These are phyloP conservation scores for Dichotomocladium elegans DNA, from an alignment of 371 early-diverging fungal species.

Conservation along the genomic window DNA sequence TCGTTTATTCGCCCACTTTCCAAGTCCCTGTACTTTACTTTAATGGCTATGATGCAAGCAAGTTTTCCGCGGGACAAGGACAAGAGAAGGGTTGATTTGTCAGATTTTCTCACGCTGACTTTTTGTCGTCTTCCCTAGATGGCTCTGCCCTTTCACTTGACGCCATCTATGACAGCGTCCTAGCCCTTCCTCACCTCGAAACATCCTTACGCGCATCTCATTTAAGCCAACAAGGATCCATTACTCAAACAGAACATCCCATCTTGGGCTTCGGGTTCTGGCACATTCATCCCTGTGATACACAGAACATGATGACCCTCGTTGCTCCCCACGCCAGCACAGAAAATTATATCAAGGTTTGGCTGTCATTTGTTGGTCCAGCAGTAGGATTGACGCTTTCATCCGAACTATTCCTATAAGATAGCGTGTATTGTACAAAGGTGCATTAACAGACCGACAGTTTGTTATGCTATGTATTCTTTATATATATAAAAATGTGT, in stretches of 20 bases:
- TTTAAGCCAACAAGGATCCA: constrained; percentile 11
- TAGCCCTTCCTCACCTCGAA: too few species aligned
- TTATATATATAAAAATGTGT: background rate
- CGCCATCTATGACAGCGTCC: constrained; percentile 43
- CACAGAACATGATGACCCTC: constrained; percentile 53
- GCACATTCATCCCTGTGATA: constrained; percentile 76
- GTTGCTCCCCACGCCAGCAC: constrained; percentile 13
- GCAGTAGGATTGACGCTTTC: constrained; percentile 14
- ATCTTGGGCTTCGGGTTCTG: constrained; percentile 51
- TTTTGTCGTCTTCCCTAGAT: constrained; percentile 31
- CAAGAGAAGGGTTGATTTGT: too few species aligned
- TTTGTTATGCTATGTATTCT: background rate
- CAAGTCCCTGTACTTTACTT: constrained; percentile 73
- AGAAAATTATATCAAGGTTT: constrained; percentile 25
- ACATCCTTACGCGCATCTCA: too few species aligned
- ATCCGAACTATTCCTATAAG: constrained; percentile 1
- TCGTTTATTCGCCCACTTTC: constrained; percentile 65
- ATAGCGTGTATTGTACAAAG: background rate
- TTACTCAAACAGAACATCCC: constrained; percentile 62
- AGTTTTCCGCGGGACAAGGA: too few species aligned
- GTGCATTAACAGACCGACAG: background rate
- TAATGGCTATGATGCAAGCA: constrained; percentile 46
- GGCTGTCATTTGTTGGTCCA: constrained; percentile 37
- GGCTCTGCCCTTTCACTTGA: constrained; percentile 37
- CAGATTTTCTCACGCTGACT: background rate